phyloP scores from a whole-genome alignment of 176 grass and related monocot genomes.

The Melocanna baccifera region DNA sequence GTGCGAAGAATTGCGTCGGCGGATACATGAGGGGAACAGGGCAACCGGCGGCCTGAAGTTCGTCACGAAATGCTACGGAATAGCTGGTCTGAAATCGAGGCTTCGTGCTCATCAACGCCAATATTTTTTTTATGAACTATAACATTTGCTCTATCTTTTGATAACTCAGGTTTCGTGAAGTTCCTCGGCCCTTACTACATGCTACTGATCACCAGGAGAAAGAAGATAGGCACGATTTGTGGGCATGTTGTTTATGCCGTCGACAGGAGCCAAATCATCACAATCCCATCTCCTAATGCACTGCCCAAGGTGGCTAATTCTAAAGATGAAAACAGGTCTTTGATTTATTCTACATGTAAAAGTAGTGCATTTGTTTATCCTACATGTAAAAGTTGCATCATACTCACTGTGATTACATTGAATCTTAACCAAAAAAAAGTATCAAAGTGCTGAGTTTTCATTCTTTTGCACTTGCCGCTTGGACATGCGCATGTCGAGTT shows the following conservation, averaged over 20 bases:
- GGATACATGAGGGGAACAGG: no score
- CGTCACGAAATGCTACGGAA: no score
- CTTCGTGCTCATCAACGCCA: background rate
- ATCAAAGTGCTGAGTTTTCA: no score
- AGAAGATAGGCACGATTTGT: slow-evolving; percentile 47
- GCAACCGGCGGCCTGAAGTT: no score
- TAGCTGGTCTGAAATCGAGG: background rate
- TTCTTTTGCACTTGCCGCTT: no score
- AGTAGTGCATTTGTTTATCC: no score
- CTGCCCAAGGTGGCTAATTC: slow-evolving; percentile 45
- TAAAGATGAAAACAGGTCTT: slow-evolving; percentile 69
- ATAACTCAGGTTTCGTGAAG: slow-evolving; percentile 40
- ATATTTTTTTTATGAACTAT: no score
- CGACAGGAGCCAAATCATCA: slow-evolving; percentile 43
- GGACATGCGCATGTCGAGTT: no score
- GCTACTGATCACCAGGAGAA: slow-evolving; percentile 58
- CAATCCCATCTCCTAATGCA: slow-evolving; percentile 35
- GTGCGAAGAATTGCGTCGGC: no score
- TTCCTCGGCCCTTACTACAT: slow-evolving; percentile 63
- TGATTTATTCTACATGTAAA: background rate
- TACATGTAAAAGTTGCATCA: no score
- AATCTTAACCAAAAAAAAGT: no score
- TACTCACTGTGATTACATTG: no score
- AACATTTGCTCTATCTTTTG: background rate
- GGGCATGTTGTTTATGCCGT: background rate